These are phyloP conservation scores for Leishmania mexicana DNA, from an alignment of 208 protist genomes.

Conservation along the genomic window DNA sequence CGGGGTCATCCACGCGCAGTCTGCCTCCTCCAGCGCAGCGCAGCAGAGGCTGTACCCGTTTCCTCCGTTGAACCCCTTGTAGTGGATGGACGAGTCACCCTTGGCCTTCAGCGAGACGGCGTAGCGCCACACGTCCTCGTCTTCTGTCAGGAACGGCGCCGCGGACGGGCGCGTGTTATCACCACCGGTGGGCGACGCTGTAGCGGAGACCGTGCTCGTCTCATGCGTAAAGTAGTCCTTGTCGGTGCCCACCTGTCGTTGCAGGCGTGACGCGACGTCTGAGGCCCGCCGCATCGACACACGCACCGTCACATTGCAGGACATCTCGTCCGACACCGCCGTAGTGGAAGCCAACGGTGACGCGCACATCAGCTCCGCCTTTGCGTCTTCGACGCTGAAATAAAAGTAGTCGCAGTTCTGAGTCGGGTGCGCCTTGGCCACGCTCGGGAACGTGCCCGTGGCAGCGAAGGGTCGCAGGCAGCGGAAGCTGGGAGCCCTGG, in stretches of 20 bases:
- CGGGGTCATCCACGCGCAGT: conserved; percentile 41
- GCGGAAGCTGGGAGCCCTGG: conserved; percentile 26
- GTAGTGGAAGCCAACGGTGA: neutral
- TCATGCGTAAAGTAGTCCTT: conserved; percentile 20
- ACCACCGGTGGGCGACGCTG: neutral
- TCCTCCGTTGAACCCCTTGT: conserved; percentile 75
- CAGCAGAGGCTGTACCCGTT: conserved; percentile 88
- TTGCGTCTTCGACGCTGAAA: conserved; percentile 50
- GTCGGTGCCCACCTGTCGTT: conserved; percentile 23
- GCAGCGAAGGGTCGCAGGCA: conserved; percentile 64
- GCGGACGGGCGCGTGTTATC: neutral
- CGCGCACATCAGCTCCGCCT: conserved; percentile 36
- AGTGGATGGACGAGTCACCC: conserved; percentile 46
- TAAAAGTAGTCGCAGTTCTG: conserved; percentile 68
- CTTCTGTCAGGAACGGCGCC: conserved; percentile 18
- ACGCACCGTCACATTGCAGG: conserved; percentile 35
- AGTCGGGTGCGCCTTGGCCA: conserved; percentile 32
- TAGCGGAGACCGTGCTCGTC: neutral
- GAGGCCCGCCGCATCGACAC: conserved; percentile 25
- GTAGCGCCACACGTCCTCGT: conserved; percentile 63
- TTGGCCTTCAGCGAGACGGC: conserved; percentile 37
- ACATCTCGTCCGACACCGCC: neutral
- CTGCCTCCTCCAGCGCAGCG: conserved; percentile 36
- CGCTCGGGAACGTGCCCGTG: conserved; percentile 35
- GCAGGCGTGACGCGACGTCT: conserved; percentile 14